A percentile compares a stretch with the other conserved stretches of the same genome.
These are phyloP conservation scores for Xeromyces bisporus DNA, from an alignment of 495 filamentous ascomycete species.

Conservation along the genomic window DNA sequence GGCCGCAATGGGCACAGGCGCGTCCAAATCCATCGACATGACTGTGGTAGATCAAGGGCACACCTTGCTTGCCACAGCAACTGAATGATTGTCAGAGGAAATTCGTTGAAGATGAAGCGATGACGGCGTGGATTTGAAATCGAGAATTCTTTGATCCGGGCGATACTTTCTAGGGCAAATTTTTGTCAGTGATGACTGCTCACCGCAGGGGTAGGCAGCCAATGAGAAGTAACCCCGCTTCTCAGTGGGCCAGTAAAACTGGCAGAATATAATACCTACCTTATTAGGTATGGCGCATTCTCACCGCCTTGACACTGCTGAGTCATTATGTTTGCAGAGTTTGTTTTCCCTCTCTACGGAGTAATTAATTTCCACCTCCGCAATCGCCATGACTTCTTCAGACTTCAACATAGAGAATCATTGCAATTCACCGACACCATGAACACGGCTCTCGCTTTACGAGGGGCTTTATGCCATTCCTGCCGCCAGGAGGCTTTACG, in stretches of 20 bases:
- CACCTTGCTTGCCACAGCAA: neutral
- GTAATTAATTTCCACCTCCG: too few relatives aligned
- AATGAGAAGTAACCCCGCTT: too few relatives aligned
- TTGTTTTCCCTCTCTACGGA: too few relatives aligned
- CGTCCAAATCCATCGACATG: slow-evolving; percentile 64
- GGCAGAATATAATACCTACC: too few relatives aligned
- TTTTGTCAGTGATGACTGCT: neutral
- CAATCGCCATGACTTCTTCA: too few relatives aligned
- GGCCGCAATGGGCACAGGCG: slow-evolving; percentile 37
- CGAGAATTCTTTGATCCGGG: neutral
- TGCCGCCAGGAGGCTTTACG: slow-evolving; percentile 15
- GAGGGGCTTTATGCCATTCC: slow-evolving; percentile 12
- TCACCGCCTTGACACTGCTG: too few relatives aligned
- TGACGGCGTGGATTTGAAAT: neutral
- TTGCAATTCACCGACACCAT: slow-evolving; percentile 11
- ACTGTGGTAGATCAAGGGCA: slow-evolving; percentile 2
- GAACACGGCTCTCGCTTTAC: slow-evolving; percentile 13
- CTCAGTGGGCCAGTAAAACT: too few relatives aligned
- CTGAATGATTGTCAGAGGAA: neutral
- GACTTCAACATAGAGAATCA: too few relatives aligned
- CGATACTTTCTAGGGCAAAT: neutral
- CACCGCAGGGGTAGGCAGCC: too few relatives aligned
- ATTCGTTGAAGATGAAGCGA: neutral
- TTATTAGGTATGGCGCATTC: too few relatives aligned
- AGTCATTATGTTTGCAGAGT: slow-evolving; percentile 7